A percentile compares a stretch with the other conserved stretches of the same genome.
phyloP scores from a whole-genome alignment of 192 early-diverging fungal species.

The Paraglomus brasilianum region DNA sequence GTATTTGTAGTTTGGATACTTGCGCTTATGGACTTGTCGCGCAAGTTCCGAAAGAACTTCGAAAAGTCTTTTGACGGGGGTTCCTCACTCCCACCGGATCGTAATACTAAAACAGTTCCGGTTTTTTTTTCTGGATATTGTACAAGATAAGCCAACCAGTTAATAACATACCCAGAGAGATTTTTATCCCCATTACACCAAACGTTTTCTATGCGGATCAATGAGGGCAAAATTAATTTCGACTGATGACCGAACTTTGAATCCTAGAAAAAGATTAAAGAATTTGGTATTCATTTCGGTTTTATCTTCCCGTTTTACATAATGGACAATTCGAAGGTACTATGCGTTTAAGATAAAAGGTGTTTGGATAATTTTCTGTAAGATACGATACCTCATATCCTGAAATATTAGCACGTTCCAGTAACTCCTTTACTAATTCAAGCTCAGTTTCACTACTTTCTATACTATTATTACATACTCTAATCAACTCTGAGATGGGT shows the following conservation, averaged over 20 bases:
- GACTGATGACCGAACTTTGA: constrained; percentile 2
- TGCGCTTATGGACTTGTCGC: constrained; percentile 18
- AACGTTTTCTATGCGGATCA: neutral
- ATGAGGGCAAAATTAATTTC: constrained; percentile 4
- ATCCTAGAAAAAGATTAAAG: constrained; percentile 9
- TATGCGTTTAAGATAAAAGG: no score
- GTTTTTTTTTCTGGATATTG: constrained; percentile 3
- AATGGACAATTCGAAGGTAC: no score
- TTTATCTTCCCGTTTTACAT: no score
- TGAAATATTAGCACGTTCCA: no score
- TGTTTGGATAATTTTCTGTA: no score
- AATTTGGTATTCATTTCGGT: neutral
- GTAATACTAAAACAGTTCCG: constrained; percentile 4
- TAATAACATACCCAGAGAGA: constrained; percentile 10
- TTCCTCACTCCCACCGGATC: constrained; percentile 4
- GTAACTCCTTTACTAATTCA: no score
- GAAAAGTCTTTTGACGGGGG: constrained; percentile 6
- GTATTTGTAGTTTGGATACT: constrained; percentile 21
- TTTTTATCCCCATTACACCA: constrained; percentile 8
- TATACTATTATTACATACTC: no score
- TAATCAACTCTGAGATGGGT: no score
- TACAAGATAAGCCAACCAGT: constrained; percentile 14
- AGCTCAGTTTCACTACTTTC: no score
- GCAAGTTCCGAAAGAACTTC: constrained; percentile 13
- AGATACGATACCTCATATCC: no score